These are phyloP conservation scores for Pseudocercospora ulei DNA, from an alignment of 2,329 filamentous ascomycete genomes.

Conservation along the genomic window DNA sequence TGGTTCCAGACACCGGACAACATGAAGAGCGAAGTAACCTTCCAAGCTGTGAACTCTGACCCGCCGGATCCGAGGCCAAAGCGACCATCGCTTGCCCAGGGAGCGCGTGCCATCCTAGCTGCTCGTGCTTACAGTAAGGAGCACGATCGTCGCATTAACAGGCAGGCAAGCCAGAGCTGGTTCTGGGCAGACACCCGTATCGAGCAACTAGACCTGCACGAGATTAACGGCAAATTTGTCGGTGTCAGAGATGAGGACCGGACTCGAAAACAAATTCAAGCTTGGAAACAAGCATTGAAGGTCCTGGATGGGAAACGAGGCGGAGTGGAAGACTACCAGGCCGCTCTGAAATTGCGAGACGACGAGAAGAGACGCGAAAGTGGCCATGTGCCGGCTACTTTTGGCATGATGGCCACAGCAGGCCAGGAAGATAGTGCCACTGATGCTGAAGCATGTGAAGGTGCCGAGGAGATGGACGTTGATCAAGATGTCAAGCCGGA, in stretches of 20 bases:
- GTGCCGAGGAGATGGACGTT: constrained; percentile 5
- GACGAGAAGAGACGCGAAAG: constrained; percentile 15
- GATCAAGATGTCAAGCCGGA: constrained; percentile 8
- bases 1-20: constrained; percentile 36
- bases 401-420: constrained; percentile 17
- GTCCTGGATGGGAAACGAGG: constrained; percentile 27
- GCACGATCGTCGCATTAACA: constrained; percentile 43
- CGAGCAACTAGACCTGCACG: constrained; percentile 46
- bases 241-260: constrained; percentile 20
- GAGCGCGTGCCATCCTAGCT: constrained; percentile 41
- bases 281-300: constrained; percentile 27
- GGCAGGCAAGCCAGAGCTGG: constrained; percentile 39
- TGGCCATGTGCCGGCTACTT: constrained; percentile 7
- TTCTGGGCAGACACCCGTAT: constrained; percentile 50
- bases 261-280: constrained; percentile 19
- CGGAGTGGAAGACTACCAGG: constrained; percentile 25
- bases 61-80: constrained; percentile 6
- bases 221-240: constrained; percentile 20
- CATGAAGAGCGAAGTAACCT: constrained; percentile 9
- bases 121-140: constrained; percentile 42
- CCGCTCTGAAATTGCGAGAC: constrained; percentile 20
- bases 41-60: constrained; percentile 20
- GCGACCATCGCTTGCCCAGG: constrained; percentile 27
- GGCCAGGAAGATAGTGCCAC: constrained; percentile 11
- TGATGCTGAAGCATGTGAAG: constrained; percentile 14